Evolutionary conservation across 257 asterid genomes (phyloP).

Genomic region (Ophiorrhiza pumila): DNA sequence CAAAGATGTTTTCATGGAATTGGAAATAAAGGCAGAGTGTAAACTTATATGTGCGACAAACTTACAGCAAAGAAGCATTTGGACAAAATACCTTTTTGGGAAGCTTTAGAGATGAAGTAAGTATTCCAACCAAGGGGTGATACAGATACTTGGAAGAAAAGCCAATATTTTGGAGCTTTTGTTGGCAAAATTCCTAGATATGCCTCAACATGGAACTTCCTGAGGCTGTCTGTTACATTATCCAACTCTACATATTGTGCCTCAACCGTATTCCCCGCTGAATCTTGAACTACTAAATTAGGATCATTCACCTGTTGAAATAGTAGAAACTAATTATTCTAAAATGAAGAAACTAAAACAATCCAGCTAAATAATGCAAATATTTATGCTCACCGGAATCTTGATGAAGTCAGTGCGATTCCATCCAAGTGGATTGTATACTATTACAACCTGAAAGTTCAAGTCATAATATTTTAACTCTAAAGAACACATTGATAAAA

Average conservation of each 20-base stretch:
- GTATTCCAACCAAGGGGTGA: slow-evolving; percentile 78
- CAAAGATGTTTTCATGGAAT: neutral
- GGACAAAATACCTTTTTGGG: slow-evolving; percentile 37
- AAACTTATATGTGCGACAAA: neutral
- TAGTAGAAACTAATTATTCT: neutral
- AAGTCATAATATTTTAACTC: slow-evolving; percentile 3
- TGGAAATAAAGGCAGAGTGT: neutral
- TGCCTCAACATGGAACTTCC: slow-evolving; percentile 60
- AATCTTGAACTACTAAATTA: slow-evolving; percentile 59
- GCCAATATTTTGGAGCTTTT: slow-evolving; percentile 60
- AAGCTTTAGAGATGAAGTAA: slow-evolving; percentile 51
- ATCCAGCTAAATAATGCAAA: neutral
- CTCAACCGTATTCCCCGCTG: slow-evolving; percentile 42
- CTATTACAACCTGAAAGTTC: slow-evolving; percentile 60
- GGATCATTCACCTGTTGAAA: slow-evolving; percentile 54
- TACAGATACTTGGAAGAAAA: slow-evolving; percentile 54
- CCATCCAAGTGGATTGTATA: slow-evolving; percentile 91
- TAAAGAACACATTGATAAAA: neutral
- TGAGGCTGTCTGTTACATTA: slow-evolving; percentile 46
- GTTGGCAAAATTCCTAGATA: slow-evolving; percentile 52
- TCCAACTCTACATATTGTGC: slow-evolving; percentile 61
- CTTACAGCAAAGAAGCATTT: neutral
- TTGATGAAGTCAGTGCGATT: slow-evolving; percentile 60
- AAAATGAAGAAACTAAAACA: neutral
- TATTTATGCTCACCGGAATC: slow-evolving; percentile 57